Conservation (phyloP, 31 red algal genomes). For the Endocladia muricata region DNA sequence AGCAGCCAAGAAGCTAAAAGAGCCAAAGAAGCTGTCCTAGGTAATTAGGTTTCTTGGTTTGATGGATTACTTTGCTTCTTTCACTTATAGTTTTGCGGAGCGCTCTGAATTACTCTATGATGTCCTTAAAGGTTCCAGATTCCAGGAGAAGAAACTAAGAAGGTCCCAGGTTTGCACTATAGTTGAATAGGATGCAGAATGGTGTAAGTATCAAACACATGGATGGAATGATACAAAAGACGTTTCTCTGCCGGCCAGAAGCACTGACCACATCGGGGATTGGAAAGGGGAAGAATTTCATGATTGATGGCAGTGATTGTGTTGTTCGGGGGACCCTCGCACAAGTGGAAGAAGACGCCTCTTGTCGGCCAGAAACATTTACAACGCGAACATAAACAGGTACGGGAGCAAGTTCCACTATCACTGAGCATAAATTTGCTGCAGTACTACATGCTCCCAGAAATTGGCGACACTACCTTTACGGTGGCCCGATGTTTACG, state of each 20-base stretch:
- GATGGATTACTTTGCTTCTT: slow-evolving; percentile 6
- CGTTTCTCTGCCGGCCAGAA: background rate
- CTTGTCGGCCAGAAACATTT: background rate
- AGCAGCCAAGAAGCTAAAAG: slow-evolving; percentile 4
- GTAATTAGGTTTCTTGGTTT: slow-evolving; percentile 17
- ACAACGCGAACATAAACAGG: background rate
- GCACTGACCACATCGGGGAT: background rate
- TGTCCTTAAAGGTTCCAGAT: slow-evolving; percentile 8
- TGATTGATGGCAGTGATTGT: slow-evolving; percentile 9
- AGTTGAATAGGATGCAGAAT: background rate
- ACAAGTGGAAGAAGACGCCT: background rate
- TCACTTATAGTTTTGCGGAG: slow-evolving; percentile 18
- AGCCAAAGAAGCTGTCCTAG: background rate
- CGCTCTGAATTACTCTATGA: background rate
- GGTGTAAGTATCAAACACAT: background rate
- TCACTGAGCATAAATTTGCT: slow-evolving; percentile 12
- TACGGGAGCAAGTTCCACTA: background rate
- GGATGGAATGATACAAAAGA: slow-evolving; percentile 17
- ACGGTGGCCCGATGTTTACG: background rate
- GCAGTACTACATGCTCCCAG: slow-evolving; percentile 18
- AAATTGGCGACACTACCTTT: slow-evolving; percentile 17
- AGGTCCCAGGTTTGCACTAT: slow-evolving; percentile 13
- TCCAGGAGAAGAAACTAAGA: slow-evolving; percentile 8
- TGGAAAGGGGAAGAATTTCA: background rate
- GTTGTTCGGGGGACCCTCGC: background rate